Evolutionary conservation across 148 eudicot species (phyloP), one percentile per base, ranked within the genome.

Genomic region (Nepenthes mirabilis): DNA sequence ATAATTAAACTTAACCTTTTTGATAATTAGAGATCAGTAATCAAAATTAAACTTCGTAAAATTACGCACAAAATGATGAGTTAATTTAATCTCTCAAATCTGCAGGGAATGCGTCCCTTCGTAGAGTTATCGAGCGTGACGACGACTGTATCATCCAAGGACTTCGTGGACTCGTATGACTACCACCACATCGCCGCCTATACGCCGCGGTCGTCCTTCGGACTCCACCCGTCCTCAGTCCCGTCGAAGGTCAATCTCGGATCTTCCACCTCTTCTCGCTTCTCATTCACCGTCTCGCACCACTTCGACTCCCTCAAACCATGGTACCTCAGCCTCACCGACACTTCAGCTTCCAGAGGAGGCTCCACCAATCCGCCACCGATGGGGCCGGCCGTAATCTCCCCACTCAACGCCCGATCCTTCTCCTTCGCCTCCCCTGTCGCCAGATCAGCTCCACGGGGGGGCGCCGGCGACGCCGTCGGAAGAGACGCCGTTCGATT

Each of bases 221-320:
- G 96, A 60, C 14, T 49, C 52, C 12, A 49, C 52, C 52, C 52
- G 6, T 49, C 52, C 52, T 6, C 52, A 2, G 11, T 49, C 13
- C 14, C 52, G 3, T 49, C 86, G 36, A 40, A 72, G 64, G 70
- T 75, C 71, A 83, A 84, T 70, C 66, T 86, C 37, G 96, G 95
- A 6, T 62, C 91, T 1, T 83, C 87, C 37, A 77, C 98, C 2
- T 93, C 98, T 10, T 82, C 98, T 32, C 83, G 98, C 47, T 93
- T 93, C 73, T 71, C 98, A 62, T 93, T 93, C 85, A 89, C 95
- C 0, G 98, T 93, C 33, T 78, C 95, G 2, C 98, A 84, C 76
- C 75, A 79, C 62, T 61, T 82, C 32, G 96, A 93, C 86, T 88
- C 98, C 5, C 77, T 93, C 73, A 93, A 93, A 58, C 98, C 98